A percentile compares a stretch with the other conserved stretches of the same genome.
Evolutionary conservation across 208 protist genomes (phyloP).

Genomic region (Trypanosoma grayi): DNA sequence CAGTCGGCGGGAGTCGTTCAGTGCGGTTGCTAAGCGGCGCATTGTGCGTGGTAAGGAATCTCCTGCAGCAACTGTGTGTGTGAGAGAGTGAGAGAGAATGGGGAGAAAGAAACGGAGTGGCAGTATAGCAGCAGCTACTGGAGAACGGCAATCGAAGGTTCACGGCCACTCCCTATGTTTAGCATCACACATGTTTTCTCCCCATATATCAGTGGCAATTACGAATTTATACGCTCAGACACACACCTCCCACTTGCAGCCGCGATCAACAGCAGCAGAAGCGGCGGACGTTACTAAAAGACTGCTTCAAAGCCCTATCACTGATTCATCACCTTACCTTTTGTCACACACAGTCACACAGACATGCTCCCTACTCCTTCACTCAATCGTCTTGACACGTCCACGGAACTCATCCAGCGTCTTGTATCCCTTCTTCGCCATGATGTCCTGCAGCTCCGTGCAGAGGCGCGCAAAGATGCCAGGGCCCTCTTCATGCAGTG

Average conservation of each 20-base stretch:
- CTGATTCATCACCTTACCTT: too few relatives aligned
- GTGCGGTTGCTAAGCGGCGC: not conserved
- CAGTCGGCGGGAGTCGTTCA: not conserved
- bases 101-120: not conserved
- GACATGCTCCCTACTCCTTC: too few relatives aligned
- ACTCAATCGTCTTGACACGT: conserved; percentile 77
- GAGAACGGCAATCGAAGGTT: too few relatives aligned
- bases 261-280: too few relatives aligned
- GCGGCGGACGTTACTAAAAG: too few relatives aligned
- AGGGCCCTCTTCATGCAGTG: conserved; percentile 73
- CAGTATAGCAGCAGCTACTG: not conserved
- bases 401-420: conserved; percentile 84
- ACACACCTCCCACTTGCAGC: too few relatives aligned
- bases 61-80: not conserved
- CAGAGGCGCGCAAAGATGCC: conserved; percentile 72
- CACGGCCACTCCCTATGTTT: too few relatives aligned
- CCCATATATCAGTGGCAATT: too few relatives aligned
- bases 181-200: too few relatives aligned
- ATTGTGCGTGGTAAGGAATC: conserved; percentile 2
- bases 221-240: too few relatives aligned
- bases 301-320: too few relatives aligned
- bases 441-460: conserved; percentile 66
- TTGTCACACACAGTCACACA: too few relatives aligned
- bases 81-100: not conserved
- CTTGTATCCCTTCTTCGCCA: conserved; percentile 85